Evolutionary conservation across 441 rosid species (phyloP).

Genomic region (California macrophylla): DNA sequence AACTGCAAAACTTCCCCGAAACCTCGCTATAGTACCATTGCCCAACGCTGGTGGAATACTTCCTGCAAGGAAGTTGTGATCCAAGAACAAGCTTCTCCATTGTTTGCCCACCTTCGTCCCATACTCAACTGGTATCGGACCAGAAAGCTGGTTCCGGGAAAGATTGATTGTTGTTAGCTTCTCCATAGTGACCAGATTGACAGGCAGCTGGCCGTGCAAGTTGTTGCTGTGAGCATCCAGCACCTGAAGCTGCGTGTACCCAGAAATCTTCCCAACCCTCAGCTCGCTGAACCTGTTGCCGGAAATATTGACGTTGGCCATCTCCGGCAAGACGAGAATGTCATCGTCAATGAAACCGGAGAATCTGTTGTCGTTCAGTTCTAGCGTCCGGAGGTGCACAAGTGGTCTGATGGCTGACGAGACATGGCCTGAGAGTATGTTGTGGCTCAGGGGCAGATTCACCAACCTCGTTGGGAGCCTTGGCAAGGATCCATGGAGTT

Average conservation of each 20-base stretch:
- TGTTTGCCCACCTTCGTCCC: slow-evolving; percentile 33
- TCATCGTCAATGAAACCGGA: slow-evolving; percentile 27
- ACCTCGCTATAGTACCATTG: slow-evolving; percentile 9
- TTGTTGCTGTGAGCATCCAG: slow-evolving; percentile 42
- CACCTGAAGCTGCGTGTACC: slow-evolving; percentile 27
- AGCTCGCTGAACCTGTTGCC: slow-evolving; percentile 21
- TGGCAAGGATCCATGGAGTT: slow-evolving; percentile 34
- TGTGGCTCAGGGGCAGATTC: slow-evolving; percentile 30
- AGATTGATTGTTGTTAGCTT: slow-evolving; percentile 34
- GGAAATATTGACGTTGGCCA: slow-evolving; percentile 23
- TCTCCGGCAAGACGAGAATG: slow-evolving; percentile 21
- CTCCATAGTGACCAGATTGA: slow-evolving; percentile 27
- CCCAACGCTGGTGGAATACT: slow-evolving; percentile 33
- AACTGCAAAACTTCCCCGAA: slow-evolving; percentile 41
- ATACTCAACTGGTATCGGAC: slow-evolving; percentile 32
- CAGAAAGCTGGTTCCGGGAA: slow-evolving; percentile 31
- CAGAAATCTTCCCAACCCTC: slow-evolving; percentile 13
- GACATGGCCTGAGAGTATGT: slow-evolving; percentile 39
- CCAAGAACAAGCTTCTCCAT: slow-evolving; percentile 42
- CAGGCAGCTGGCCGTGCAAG: slow-evolving; percentile 38
- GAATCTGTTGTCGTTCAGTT: slow-evolving; percentile 45
- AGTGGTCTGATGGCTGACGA: slow-evolving; percentile 19
- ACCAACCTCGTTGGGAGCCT: slow-evolving; percentile 36
- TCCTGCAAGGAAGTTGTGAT: slow-evolving; percentile 43
- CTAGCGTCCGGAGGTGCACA: slow-evolving; percentile 26